These are phyloP conservation scores for Penicillium sp. DNA, from an alignment of 2,329 filamentous ascomycete genomes.

Conservation along the genomic window DNA sequence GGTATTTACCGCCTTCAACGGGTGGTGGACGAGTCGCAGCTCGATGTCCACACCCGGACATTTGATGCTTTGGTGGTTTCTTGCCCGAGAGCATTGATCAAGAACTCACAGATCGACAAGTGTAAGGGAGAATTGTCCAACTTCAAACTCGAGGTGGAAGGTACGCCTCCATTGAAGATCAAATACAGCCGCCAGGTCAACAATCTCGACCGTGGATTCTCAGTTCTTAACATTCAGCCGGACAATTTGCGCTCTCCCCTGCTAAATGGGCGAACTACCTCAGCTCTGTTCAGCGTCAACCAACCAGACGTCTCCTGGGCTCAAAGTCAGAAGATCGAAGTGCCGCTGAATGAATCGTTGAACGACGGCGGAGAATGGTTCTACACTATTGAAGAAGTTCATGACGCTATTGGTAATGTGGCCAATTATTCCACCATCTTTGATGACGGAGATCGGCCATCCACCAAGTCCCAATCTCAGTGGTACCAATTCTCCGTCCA, in stretches of 20 bases:
- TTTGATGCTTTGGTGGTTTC: constrained; percentile 81
- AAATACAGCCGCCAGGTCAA: constrained; percentile 90
- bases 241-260: constrained; percentile 81
- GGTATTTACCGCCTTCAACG: constrained; percentile 83
- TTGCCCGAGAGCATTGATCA: constrained; percentile 79
- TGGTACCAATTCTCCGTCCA: constrained; percentile 81
- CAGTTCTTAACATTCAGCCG: constrained; percentile 91
- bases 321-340: constrained; percentile 69
- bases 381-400: constrained; percentile 88
- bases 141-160: constrained; percentile 77
- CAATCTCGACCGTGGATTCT: constrained; percentile 76
- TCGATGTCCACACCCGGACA: constrained; percentile 78
- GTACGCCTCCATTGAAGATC: constrained; percentile 87
- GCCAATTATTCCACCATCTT: constrained; percentile 66
- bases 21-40: constrained; percentile 89
- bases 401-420: constrained; percentile 85
- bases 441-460: constrained; percentile 67
- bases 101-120: constrained; percentile 63
- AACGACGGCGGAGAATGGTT: constrained; percentile 76
- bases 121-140: constrained; percentile 89
- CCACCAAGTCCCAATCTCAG: constrained; percentile 62
- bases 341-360: constrained; percentile 89
- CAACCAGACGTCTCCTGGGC: constrained; percentile 71
- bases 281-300: constrained; percentile 58
- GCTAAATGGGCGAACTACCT: constrained; percentile 59